These are phyloP conservation scores for Penicillium atrosanguineum DNA, from an alignment of 495 filamentous ascomycete genomes.

Conservation along the genomic window DNA sequence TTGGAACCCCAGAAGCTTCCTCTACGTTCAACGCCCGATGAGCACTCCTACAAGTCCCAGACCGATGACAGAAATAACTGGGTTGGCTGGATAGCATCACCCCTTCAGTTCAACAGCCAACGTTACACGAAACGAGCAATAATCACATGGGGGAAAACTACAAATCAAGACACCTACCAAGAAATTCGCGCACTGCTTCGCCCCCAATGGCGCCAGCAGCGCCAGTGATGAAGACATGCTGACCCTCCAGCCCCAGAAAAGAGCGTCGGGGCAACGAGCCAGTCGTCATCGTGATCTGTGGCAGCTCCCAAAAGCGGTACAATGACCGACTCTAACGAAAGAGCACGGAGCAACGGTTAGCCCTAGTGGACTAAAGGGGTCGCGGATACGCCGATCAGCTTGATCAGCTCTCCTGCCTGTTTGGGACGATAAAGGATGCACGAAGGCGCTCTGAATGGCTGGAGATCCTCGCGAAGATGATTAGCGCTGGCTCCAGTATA, in stretches of 20 bases:
- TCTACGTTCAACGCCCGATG: not conserved
- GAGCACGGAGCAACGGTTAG: not conserved
- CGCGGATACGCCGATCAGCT: not conserved
- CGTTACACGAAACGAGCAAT: not conserved
- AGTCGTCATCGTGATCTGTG: not conserved
- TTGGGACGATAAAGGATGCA: not conserved
- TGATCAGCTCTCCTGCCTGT: not conserved
- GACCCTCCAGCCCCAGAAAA: constrained; percentile 47
- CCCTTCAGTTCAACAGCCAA: not conserved
- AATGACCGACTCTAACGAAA: not conserved
- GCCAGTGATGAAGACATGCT: constrained; percentile 58
- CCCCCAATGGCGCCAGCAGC: constrained; percentile 54
- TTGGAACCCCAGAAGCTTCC: not conserved
- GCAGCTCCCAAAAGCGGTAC: not conserved
- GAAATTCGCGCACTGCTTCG: constrained; percentile 49
- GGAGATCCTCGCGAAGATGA: not conserved
- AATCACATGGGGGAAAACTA: not conserved
- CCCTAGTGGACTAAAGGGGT: not conserved
- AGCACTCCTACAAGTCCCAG: not conserved
- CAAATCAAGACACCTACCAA: constrained; percentile 36
- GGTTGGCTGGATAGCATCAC: not conserved
- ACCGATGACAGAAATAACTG: not conserved
- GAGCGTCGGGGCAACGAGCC: constrained; percentile 18
- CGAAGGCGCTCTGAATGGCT: not conserved
- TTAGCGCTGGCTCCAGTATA: not conserved